Base-by-base conservation (phyloP, 2,329 filamentous ascomycete genomes). In the Colletotrichum sp. region DNA sequence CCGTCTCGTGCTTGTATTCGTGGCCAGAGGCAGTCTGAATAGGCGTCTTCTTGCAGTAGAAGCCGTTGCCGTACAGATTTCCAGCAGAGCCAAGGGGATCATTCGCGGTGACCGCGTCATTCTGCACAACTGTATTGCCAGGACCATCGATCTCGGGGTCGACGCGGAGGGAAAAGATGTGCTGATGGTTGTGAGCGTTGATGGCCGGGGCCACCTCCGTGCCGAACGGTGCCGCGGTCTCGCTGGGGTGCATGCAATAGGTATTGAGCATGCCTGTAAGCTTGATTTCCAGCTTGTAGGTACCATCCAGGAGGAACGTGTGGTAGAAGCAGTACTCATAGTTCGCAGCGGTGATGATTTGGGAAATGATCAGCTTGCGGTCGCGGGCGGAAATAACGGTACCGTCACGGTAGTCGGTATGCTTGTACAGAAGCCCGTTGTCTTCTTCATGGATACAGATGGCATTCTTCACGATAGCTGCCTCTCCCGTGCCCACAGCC, bases 381-480 rank as follows among this genome's bases (percentile, higher is more conserved):
- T 90, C 93, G 47, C 93, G 90, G 7, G 93, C 94, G 6, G 94
- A 91, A 13, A 93, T 92, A 55, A 90, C 87, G 4, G 90, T 92
- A 58, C 93, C 90, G 78, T 94, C 93, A 55, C 93, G 90, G 87
- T 94, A 94, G 80, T 95, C 93, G 21, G 91, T 94, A 82, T 93
- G 92, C 82, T 95, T 95, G 87, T 93, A 94, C 4, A 94, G 84
- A 66, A 95, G 93, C 4, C 93, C 93, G 3, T 90, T 89, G 76
- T 95, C 93, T 82, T 95, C 93, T 81, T 95, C 93, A 81, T 95
- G 93, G 72, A 95, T 93, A 78, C 93, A 95, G 76, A 95, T 92
- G 7, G 93, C 93, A 77, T 95, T 94, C 84, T 94, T 93, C 83
- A 95, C 92, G 3, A 91, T 90, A 8, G 90, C 91, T 5, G 91